A percentile compares a stretch with the other conserved stretches of the same genome.
Evolutionary conservation across 2,329 filamentous ascomycete genomes (phyloP).

Genomic region (Bipolaris oryzae): DNA sequence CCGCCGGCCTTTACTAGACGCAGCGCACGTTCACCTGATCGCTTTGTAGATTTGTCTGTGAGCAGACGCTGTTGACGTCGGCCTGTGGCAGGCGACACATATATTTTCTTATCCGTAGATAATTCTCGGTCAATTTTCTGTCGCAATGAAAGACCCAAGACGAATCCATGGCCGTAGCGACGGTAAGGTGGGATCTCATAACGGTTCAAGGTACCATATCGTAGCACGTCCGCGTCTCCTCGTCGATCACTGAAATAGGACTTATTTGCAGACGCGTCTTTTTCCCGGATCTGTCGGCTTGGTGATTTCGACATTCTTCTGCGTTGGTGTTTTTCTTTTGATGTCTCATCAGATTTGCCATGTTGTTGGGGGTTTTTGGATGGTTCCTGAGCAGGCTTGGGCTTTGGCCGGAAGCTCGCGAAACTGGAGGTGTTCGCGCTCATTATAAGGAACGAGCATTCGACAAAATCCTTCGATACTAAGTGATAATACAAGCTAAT

Average conservation of each 20-base stretch:
- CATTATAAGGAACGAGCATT: conserved; percentile 20
- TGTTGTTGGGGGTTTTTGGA: conserved; percentile 18
- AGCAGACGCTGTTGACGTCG: conserved; percentile 58
- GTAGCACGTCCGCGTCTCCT: conserved; percentile 76
- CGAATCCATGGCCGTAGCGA: conserved; percentile 69
- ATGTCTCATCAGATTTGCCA: conserved; percentile 9
- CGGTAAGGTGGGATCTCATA: conserved; percentile 74
- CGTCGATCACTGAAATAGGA: conserved; percentile 63
- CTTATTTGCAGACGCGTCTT: conserved; percentile 12
- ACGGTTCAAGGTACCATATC: conserved; percentile 75
- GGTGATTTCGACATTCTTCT: conserved; percentile 46
- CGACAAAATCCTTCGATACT: neutral
- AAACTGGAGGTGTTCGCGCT: conserved; percentile 67
- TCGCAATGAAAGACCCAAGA: conserved; percentile 69
- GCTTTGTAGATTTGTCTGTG: conserved; percentile 28
- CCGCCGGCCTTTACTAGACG: conserved; percentile 30
- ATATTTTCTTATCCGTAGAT: conserved; percentile 57
- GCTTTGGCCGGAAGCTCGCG: conserved; percentile 70
- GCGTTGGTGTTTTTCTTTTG: conserved; percentile 9
- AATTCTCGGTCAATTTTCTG: conserved; percentile 71
- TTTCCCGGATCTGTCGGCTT: conserved; percentile 6
- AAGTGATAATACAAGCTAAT: neutral
- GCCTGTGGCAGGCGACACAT: conserved; percentile 42
- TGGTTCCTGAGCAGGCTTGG: conserved; percentile 23
- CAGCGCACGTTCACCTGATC: conserved; percentile 33